phyloP scores from a whole-genome alignment of 257 asterid genomes.

The Solanum peruvianum region DNA sequence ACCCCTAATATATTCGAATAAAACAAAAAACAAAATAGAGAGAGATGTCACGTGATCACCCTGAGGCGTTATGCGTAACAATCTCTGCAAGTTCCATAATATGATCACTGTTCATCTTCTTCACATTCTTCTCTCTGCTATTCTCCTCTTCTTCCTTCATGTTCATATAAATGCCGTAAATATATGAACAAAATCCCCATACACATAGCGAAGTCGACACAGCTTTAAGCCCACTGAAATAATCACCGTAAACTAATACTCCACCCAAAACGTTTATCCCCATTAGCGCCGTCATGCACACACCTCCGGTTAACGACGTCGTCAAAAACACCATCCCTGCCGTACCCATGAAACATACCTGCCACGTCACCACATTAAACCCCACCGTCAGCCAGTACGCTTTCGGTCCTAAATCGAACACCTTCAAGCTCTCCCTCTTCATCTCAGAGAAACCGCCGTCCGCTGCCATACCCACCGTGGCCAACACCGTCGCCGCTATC shows the following conservation, averaged over 20 bases:
- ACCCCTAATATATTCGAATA: background rate
- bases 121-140: background rate
- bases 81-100: constrained; percentile 15
- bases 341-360: constrained; percentile 65
- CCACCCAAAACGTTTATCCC: constrained; percentile 49
- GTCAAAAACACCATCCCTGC: constrained; percentile 84
- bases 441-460: constrained; percentile 34
- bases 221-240: constrained; percentile 47
- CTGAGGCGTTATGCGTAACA: background rate
- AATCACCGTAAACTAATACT: constrained; percentile 47
- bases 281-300: constrained; percentile 71
- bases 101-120: background rate
- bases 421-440: constrained; percentile 22
- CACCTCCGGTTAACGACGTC: constrained; percentile 62
- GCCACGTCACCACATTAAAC: constrained; percentile 43
- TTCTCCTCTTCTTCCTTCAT: background rate
- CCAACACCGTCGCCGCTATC: constrained; percentile 38
- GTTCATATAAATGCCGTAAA: constrained; percentile 38
- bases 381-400: constrained; percentile 46
- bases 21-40: background rate
- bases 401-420: constrained; percentile 41
- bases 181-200: constrained; percentile 67
- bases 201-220: constrained; percentile 50
- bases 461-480: constrained; percentile 32
- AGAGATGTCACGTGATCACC: background rate